Evolutionary conservation across 495 filamentous ascomycete species (phyloP), one percentile per base, ranked within the genome.

Genomic region (Tuber aestivum): DNA sequence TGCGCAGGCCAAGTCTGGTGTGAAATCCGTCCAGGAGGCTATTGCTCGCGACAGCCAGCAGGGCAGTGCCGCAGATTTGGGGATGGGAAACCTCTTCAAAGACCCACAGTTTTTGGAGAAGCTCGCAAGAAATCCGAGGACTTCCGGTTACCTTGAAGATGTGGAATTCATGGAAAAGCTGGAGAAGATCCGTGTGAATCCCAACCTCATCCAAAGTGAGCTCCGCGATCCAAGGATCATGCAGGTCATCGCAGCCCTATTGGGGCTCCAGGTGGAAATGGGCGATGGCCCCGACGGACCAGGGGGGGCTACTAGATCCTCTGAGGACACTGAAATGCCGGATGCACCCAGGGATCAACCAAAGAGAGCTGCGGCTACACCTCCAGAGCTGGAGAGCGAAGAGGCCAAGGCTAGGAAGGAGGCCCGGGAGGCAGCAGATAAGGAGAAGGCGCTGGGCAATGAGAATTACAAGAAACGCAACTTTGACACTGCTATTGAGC

Each of bases 401-500:
- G 95, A 98, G 82, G 87, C 89, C 0, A 84, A 90, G 75, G 92
- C 91, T 42, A 92, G 93, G 86, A 91, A 91, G 85, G 92, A 96
- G 87, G 94, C 94, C 0, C 94, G 97, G 86, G 93, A 91, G 82
- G 93, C 92, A 48, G 95, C 93, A 72, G 95, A 99, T 80, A 91
- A 93, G 74, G 94, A 97, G 87, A 99, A 98, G 89, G 92, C 90
- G 74, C 87, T 97, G 70, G 95, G 95, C 74, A 99, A 94, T 40
- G 93, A 97, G 78, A 91, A 91, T 82, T 99, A 99, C 87, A 99
- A 98, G 90, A 97, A 97, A 89, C 90, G 94, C 80, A 89, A 97
- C 81, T 95, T 98, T 75, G 96, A 97, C 80, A 89, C 90, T 81
- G 95, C 95, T 68, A 97, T 98, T 81, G 90, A 93, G 84, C 94